These are phyloP conservation scores for Aquilaria sinensis DNA, from an alignment of 345 rosid species.

Conservation along the genomic window DNA sequence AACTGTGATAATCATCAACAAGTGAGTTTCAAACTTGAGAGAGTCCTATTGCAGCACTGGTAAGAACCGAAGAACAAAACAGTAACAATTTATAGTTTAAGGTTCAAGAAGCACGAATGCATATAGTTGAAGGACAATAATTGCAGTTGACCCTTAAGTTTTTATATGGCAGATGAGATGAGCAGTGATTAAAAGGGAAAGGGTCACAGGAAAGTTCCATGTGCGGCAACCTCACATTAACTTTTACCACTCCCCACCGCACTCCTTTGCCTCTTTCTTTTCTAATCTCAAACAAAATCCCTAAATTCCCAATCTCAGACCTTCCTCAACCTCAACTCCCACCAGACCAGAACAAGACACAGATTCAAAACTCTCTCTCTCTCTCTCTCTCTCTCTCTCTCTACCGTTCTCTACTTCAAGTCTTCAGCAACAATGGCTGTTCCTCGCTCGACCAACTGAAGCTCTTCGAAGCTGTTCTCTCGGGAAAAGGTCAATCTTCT, in stretches of 20 bases:
- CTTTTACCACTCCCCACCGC: conserved; percentile 5
- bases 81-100: too few species aligned
- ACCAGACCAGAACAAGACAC: not conserved
- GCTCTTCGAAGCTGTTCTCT: too few species aligned
- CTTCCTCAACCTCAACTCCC: not conserved
- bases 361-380: conserved; percentile 3
- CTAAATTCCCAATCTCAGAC: conserved; percentile 21
- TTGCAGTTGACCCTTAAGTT: not conserved
- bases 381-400: conserved; percentile 6
- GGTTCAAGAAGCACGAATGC: too few species aligned
- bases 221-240: conserved; percentile 19
- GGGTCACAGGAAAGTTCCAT: conserved; percentile 18
- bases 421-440: too few species aligned
- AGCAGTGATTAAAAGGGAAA: conserved; percentile 12
- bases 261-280: conserved; percentile 5
- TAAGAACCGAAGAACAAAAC: too few species aligned
- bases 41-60: too few species aligned
- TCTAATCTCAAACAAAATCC: conserved; percentile 25
- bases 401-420: not conserved
- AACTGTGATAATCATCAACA: too few species aligned
- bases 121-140: too few species aligned
- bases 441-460: too few species aligned
- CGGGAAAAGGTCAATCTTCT: not conserved
- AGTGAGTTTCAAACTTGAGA: too few species aligned
- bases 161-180: conserved; percentile 8